Evolutionary conservation across 2,329 filamentous ascomycete genomes (phyloP).

Genomic region (Sporothrix humicola): DNA sequence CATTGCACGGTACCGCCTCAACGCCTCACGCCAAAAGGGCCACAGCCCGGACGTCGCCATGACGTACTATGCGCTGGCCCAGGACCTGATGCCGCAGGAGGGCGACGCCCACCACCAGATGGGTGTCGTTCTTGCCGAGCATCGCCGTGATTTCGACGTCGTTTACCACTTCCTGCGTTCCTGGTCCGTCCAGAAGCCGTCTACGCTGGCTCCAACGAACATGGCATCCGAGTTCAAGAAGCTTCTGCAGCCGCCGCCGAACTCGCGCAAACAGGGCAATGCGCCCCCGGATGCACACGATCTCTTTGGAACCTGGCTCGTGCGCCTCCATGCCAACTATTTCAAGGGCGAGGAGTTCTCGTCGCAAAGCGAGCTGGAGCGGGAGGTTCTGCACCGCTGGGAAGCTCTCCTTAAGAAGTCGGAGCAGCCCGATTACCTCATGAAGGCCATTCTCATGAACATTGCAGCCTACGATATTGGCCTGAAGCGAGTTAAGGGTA

Average conservation of each 20-base stretch:
- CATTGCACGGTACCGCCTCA: slow-evolving; percentile 78
- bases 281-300: slow-evolving; percentile 61
- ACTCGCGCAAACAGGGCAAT: slow-evolving; percentile 39
- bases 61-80: slow-evolving; percentile 83
- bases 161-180: slow-evolving; percentile 91
- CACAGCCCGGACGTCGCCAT: slow-evolving; percentile 80
- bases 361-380: slow-evolving; percentile 80
- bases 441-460: slow-evolving; percentile 84
- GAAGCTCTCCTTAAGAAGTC: slow-evolving; percentile 73
- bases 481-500: slow-evolving; percentile 60
- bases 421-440: slow-evolving; percentile 66
- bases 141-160: slow-evolving; percentile 75
- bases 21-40: slow-evolving; percentile 72
- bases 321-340: slow-evolving; percentile 83
- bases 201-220: slow-evolving; percentile 76
- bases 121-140: slow-evolving; percentile 80
- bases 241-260: slow-evolving; percentile 48
- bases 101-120: slow-evolving; percentile 89
- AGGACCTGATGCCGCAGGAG: slow-evolving; percentile 75
- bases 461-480: slow-evolving; percentile 82
- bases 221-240: slow-evolving; percentile 77
- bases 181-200: slow-evolving; percentile 73
- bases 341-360: slow-evolving; percentile 77
- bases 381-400: slow-evolving; percentile 80
- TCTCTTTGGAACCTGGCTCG: slow-evolving; percentile 79